Evolutionary conservation across 1,284 basidiomycete genomes (phyloP).

Genomic region (Exsudoporus floridanus): DNA sequence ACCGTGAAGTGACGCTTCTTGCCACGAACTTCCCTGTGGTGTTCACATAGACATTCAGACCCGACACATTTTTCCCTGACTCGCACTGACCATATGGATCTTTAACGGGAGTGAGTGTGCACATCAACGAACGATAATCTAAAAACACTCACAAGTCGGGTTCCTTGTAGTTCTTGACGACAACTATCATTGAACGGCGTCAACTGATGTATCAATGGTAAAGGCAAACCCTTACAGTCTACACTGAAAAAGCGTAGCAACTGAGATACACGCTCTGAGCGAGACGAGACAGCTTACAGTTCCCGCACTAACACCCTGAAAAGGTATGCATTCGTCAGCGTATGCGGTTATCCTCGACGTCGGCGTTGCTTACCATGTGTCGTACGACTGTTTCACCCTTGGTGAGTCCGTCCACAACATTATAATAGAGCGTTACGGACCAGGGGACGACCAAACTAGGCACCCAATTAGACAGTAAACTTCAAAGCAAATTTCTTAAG

Average conservation of each 20-base stretch:
- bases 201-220: not conserved
- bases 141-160: slow-evolving; percentile 66
- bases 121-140: slow-evolving; percentile 1
- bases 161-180: slow-evolving; percentile 61
- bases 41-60: slow-evolving; percentile 18
- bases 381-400: slow-evolving; percentile 46
- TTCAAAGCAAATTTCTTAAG: not conserved
- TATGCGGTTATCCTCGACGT: not conserved
- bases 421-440: slow-evolving; percentile 32
- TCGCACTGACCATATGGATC: slow-evolving; percentile 68
- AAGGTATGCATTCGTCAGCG: slow-evolving; percentile 1
- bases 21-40: slow-evolving; percentile 78
- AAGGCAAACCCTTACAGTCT: slow-evolving; percentile 51
- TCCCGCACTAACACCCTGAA: slow-evolving; percentile 73
- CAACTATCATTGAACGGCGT: slow-evolving; percentile 45
- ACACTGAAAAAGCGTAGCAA: slow-evolving; percentile 43
- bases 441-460: slow-evolving; percentile 48
- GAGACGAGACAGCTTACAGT: slow-evolving; percentile 50
- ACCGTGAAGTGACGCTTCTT: slow-evolving; percentile 82
- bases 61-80: slow-evolving; percentile 20
- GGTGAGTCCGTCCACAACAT: slow-evolving; percentile 10
- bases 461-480: not conserved
- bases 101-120: slow-evolving; percentile 34
- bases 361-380: slow-evolving; percentile 46
- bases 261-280: slow-evolving; percentile 2